Evolutionary conservation across 768 basidiomycete species (phyloP), one percentile per base, ranked within the genome.

Genomic region (Lentinus tigrinus): DNA sequence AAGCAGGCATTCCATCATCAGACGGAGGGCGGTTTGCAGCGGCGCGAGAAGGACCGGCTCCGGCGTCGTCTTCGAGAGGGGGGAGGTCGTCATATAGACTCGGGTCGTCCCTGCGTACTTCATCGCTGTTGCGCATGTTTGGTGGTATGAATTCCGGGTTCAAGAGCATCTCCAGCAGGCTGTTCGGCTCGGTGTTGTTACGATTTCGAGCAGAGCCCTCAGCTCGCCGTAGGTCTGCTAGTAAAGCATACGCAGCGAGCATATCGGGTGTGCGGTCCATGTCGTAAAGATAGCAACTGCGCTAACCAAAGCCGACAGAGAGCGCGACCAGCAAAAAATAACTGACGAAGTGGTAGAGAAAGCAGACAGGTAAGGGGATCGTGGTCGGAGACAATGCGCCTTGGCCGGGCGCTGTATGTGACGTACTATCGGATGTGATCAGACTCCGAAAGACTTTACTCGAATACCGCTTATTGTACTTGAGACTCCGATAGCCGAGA

Each of bases 31-130:
- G 21, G 5, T 13, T 26, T 24, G 19, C 21, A 23, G 43, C 21
- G 9, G 43, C 13, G 43, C 9, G 43, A 17, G 40, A 36, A 16
- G 23, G 3, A n/a, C 17, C 26, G 28, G 6, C 17, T 26, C 16
- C 16, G 4, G 39, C 27, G 10, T 55, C 59, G 23, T 61, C 50
- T 31, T 61, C 59, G 9, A 61, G 47, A 14, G 59, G 23, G 38
- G 59, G 54, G 24, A 61, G 50, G 28, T 61, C 59, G 21, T 47
- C 55, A 28, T 56, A 56, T 23, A 27, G 10, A 11, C 19, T 26
- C n/a, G 26, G 38, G 4, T 42, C 44, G 17, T 42, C 49, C 19
- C 17, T 48, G 36, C 34, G n/a, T 36, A 19, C 43, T 11, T 8
- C 21, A 4, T 40, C 44, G 19, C 17, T 39, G 5, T 14, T n/a